Conservation (phyloP, 768 basidiomycete genomes). For the Pisolithus marmoratus region DNA sequence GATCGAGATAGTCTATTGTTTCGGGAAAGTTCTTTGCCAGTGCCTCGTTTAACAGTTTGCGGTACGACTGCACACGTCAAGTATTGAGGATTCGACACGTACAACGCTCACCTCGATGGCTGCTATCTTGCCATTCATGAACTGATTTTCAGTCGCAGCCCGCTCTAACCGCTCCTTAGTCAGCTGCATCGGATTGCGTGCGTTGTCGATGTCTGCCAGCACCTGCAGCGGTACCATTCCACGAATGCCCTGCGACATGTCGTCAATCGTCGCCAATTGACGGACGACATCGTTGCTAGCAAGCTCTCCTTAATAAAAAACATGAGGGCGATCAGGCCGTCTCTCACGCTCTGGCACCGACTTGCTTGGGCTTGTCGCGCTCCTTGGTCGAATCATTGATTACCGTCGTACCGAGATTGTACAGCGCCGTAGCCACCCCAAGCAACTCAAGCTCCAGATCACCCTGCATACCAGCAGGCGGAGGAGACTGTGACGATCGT, state of each 20-base stretch:
- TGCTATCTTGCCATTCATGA: conserved; percentile 84
- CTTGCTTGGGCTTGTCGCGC: conserved; percentile 70
- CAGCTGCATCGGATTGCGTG: conserved; percentile 75
- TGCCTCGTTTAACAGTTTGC: conserved; percentile 60
- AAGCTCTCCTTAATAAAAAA: conserved; percentile 1
- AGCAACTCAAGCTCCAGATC: conserved; percentile 73
- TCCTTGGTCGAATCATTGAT: conserved; percentile 81
- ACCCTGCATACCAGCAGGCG: conserved; percentile 62
- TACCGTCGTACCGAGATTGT: conserved; percentile 78
- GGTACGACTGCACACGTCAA: conserved; percentile 55
- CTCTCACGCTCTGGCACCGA: conserved; percentile 68
- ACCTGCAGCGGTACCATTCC: conserved; percentile 75
- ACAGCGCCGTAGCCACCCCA: conserved; percentile 70
- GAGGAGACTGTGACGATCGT: conserved; percentile 66
- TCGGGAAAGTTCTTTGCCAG: conserved; percentile 70
- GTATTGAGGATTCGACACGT: neutral
- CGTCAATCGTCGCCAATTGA: conserved; percentile 62
- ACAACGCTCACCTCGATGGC: conserved; percentile 54
- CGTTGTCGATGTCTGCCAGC: conserved; percentile 71
- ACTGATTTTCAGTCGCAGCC: conserved; percentile 84
- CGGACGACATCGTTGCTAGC: conserved; percentile 67
- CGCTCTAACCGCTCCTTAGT: conserved; percentile 78
- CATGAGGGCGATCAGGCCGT: neutral
- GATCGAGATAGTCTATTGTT: conserved; percentile 21
- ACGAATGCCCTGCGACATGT: conserved; percentile 53